Evolutionary conservation across 2,329 filamentous ascomycete species (phyloP).

Genomic region (Arthroderma uncinatum): DNA sequence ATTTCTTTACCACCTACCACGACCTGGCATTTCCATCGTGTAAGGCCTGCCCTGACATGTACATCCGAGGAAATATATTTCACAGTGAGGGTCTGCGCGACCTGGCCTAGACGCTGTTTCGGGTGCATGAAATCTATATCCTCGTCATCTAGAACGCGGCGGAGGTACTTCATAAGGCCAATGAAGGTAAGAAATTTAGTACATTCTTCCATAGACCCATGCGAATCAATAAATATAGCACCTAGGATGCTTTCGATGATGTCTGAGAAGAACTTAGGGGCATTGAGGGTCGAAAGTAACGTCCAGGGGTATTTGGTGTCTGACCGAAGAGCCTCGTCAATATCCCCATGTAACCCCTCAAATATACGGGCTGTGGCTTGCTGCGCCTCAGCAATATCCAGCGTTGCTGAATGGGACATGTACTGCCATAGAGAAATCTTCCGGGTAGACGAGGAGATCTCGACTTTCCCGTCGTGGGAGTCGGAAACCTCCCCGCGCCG

Average conservation of each 20-base stretch:
- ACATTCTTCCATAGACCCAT: slow-evolving; percentile 51
- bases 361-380: slow-evolving; percentile 38
- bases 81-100: slow-evolving; percentile 45
- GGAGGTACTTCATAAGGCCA: slow-evolving; percentile 54
- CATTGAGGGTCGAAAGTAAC: slow-evolving; percentile 51
- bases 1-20: slow-evolving; percentile 40
- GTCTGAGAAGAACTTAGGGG: slow-evolving; percentile 73
- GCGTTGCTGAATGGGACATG: slow-evolving; percentile 47
- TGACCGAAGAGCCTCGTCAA: slow-evolving; percentile 42
- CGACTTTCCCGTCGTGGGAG: slow-evolving; percentile 7
- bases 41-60: slow-evolving; percentile 1
- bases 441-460: slow-evolving; percentile 24
- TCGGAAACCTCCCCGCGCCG: slow-evolving; percentile 13
- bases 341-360: slow-evolving; percentile 35
- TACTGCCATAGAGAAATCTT: slow-evolving; percentile 54
- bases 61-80: slow-evolving; percentile 36
- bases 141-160: slow-evolving; percentile 46
- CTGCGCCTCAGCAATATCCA: slow-evolving; percentile 40
- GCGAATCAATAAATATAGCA: slow-evolving; percentile 69
- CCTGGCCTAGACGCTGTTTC: slow-evolving; percentile 56
- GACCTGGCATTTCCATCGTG: slow-evolving; percentile 36
- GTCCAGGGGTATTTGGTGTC: slow-evolving; percentile 63
- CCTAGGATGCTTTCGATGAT: slow-evolving; percentile 70
- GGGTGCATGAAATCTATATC: slow-evolving; percentile 49
- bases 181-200: slow-evolving; percentile 48